Percentiles rank a stretch among this genome's conserved stretches.
These are phyloP conservation scores for Fusarium incarnatum DNA, from an alignment of 2,329 filamentous ascomycete genomes.

Conservation along the genomic window DNA sequence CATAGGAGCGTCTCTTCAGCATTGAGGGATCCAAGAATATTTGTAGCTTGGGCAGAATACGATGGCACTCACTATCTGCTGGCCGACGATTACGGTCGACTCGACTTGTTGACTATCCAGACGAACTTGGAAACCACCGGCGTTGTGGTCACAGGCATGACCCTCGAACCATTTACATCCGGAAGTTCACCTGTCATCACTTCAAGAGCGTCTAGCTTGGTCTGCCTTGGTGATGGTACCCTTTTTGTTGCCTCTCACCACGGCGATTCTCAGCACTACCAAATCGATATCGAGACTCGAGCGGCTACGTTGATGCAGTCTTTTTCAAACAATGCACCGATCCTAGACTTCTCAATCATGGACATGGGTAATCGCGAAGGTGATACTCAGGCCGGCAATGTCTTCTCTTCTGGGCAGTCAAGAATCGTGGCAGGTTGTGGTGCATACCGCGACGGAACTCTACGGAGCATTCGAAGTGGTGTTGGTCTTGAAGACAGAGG, in stretches of 20 bases:
- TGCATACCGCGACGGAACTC: slow-evolving; percentile 86
- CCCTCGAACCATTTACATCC: slow-evolving; percentile 63
- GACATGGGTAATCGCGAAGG: slow-evolving; percentile 90
- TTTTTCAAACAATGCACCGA: slow-evolving; percentile 81
- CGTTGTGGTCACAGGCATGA: slow-evolving; percentile 77
- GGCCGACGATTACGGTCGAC: slow-evolving; percentile 87
- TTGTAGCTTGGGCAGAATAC: slow-evolving; percentile 90
- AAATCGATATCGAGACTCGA: slow-evolving; percentile 58
- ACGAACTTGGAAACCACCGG: slow-evolving; percentile 72
- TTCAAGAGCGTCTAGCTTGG: slow-evolving; percentile 80
- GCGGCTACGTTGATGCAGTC: slow-evolving; percentile 77
- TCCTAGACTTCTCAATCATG: slow-evolving; percentile 95
- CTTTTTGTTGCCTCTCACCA: slow-evolving; percentile 93
- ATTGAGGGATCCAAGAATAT: slow-evolving; percentile 81
- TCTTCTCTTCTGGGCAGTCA: slow-evolving; percentile 95
- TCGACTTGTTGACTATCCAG: slow-evolving; percentile 86
- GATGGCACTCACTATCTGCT: slow-evolving; percentile 87
- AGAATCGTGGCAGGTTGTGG: slow-evolving; percentile 94
- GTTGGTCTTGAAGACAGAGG: slow-evolving; percentile 92
- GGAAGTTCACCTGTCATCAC: slow-evolving; percentile 57
- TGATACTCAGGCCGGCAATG: slow-evolving; percentile 79
- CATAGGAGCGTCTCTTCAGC: slow-evolving; percentile 73
- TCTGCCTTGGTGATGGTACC: slow-evolving; percentile 78
- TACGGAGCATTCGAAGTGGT: slow-evolving; percentile 91
- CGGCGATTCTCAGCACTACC: slow-evolving; percentile 88